Base-by-base conservation (phyloP, 2,329 filamentous ascomycete genomes). In the Macrophomina tecta region DNA sequence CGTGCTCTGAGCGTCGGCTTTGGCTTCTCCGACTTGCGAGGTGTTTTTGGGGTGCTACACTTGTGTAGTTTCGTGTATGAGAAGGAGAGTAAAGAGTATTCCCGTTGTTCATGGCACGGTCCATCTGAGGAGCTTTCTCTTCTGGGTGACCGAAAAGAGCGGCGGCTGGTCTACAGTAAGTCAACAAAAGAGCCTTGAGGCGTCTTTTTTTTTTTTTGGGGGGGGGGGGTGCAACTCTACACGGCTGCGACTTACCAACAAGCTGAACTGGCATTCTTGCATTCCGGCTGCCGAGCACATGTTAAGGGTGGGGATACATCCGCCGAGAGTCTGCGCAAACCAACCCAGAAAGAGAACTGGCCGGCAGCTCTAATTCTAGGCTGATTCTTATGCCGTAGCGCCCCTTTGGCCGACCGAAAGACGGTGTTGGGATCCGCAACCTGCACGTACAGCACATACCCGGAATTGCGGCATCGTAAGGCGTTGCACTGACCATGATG, bases 401-500 rank as follows among this genome's bases (percentile, higher is more conserved):
- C 55, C 55, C 55, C 55, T 58, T 42, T 42, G 55, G 23, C 36
- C 9, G 55, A 42, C 14, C 38, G 40, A 58, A 58, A 58, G 55
- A 58, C 55, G 55, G 55, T 58, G 55, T 58, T 58, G 18, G 55
- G 55, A 45, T 18, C 55, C 55, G 28, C 38, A 18, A 32, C 23
- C 38, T 6, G 55, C 34, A 58, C 40, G 40, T 45, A 58, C 55
- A 58, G 55, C 55, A 45, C 55, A 58, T 58, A 36, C 55, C 55
- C 34, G 55, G 34, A 58, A 58, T 32, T 16, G 28, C 55, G 55
- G 55, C 55, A 58, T 28, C 23, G 55, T 58, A 58, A 58, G 55
- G 55, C 38, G 55, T 58, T 58, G 55, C 55, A 58, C 55, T 58
- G 55, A 45, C 55, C 55, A 58, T 36, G 36, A 45, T 45, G 14